phyloP scores from a whole-genome alignment of 495 filamentous ascomycete species.

The Penicillium nucicola region DNA sequence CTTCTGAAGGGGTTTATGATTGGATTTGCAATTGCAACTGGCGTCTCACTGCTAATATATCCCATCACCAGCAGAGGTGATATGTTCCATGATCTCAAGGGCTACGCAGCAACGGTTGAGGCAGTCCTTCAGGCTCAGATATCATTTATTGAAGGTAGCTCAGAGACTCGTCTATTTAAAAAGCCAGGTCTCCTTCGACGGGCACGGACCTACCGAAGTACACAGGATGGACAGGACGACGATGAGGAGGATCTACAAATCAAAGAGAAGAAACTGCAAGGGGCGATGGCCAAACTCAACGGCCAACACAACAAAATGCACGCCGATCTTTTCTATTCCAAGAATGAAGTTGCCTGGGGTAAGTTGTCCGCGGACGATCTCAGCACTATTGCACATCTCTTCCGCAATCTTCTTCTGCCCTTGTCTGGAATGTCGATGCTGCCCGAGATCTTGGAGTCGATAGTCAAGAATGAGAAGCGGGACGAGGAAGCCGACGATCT shows the following conservation, averaged over 20 bases:
- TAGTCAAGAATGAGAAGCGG: conserved; percentile 30
- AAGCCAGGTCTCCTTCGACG: conserved; percentile 18
- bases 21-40: conserved; percentile 62
- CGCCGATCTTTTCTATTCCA: conserved; percentile 66
- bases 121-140: conserved; percentile 54
- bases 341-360: conserved; percentile 66
- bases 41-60: conserved; percentile 60
- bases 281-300: conserved; percentile 46
- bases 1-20: conserved; percentile 62
- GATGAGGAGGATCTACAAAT: conserved; percentile 37
- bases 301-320: conserved; percentile 63
- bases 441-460: conserved; percentile 64
- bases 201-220: conserved; percentile 20
- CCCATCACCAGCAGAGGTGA: conserved; percentile 60
- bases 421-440: conserved; percentile 66
- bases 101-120: conserved; percentile 48
- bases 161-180: conserved; percentile 17
- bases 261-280: conserved; percentile 44
- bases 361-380: conserved; percentile 66
- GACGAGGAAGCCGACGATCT: conserved; percentile 11
- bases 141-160: conserved; percentile 48
- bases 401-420: conserved; percentile 60
- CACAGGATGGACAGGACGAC: conserved; percentile 15
- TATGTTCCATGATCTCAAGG: conserved; percentile 55
- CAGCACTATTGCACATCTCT: conserved; percentile 46